Percentiles rank a stretch among this genome's conserved stretches.
phyloP scores from a whole-genome alignment of 1,284 basidiomycete species.

The Heterobasidion annosum region DNA sequence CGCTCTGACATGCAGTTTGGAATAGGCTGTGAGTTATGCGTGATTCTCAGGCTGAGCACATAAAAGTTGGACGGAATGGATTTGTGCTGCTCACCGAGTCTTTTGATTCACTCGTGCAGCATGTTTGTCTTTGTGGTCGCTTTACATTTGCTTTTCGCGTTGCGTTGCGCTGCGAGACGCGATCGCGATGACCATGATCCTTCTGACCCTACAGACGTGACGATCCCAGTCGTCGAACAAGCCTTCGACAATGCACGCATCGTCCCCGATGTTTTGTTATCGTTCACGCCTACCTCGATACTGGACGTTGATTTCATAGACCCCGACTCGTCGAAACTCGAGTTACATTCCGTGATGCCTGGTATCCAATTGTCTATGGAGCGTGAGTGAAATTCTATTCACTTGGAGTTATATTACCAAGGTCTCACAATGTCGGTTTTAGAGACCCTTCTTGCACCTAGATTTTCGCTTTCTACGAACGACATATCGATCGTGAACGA shows the following conservation, averaged over 20 bases:
- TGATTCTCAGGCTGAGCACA: too few relatives aligned
- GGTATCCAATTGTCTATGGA: slow-evolving; percentile 30
- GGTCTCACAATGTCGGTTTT: neutral
- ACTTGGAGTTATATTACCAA: neutral
- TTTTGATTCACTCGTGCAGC: too few relatives aligned
- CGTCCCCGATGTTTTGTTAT: slow-evolving; percentile 32
- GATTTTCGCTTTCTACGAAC: slow-evolving; percentile 25
- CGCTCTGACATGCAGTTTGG: too few relatives aligned
- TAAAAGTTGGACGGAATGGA: too few relatives aligned
- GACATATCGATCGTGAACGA: slow-evolving; percentile 16
- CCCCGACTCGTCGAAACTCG: slow-evolving; percentile 15
- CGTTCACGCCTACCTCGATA: slow-evolving; percentile 27
- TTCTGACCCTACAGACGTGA: slow-evolving; percentile 9
- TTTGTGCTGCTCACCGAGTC: too few relatives aligned
- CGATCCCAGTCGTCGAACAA: slow-evolving; percentile 23
- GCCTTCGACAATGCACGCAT: slow-evolving; percentile 28
- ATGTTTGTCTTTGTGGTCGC: too few relatives aligned
- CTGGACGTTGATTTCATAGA: slow-evolving; percentile 26
- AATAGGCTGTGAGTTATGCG: too few relatives aligned
- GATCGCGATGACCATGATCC: neutral
- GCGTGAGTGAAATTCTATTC: slow-evolving; percentile 21
- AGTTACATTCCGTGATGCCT: slow-evolving; percentile 23
- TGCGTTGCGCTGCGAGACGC: too few relatives aligned
- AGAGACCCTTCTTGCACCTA: slow-evolving; percentile 30
- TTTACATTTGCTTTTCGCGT: too few relatives aligned